Evolutionary conservation across 1,284 basidiomycete species (phyloP).

Genomic region (Cutaneotrichosporon sp.): DNA sequence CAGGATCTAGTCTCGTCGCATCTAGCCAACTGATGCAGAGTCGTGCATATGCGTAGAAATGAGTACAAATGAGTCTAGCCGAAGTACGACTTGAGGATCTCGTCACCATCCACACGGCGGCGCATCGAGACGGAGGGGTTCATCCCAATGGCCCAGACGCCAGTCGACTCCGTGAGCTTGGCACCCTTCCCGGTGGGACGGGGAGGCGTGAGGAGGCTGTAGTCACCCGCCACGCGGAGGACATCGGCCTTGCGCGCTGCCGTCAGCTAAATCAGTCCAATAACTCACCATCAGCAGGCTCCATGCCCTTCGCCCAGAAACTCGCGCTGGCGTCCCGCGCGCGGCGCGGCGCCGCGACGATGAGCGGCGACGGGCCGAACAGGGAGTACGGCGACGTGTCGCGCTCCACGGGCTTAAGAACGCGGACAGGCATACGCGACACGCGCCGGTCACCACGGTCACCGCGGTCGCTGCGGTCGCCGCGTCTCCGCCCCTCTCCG

Average conservation of each 20-base stretch:
- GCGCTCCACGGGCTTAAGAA: not conserved
- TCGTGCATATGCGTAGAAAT: not conserved
- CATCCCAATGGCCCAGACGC: constrained; percentile 3
- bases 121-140: constrained; percentile 7
- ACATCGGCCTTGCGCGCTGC: constrained; percentile 22
- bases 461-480: not conserved
- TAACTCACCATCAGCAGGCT: constrained; percentile 11
- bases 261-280: not conserved
- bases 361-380: constrained; percentile 5
- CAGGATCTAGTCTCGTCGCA: too few relatives aligned
- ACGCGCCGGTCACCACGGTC: not conserved
- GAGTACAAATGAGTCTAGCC: constrained; percentile 1
- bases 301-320: constrained; percentile 23
- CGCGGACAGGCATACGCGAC: too few relatives aligned
- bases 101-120: not conserved
- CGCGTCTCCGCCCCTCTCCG: not conserved
- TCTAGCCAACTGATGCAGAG: too few relatives aligned
- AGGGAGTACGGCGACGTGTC: not conserved
- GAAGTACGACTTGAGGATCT: constrained; percentile 9
- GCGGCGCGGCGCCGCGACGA: not conserved
- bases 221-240: constrained; percentile 23
- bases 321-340: not conserved
- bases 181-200: not conserved
- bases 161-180: not conserved
- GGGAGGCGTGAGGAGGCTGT: constrained; percentile 14